Conservation (phyloP, 2,329 filamentous ascomycete genomes). For the Neocatenulostroma microsporum region DNA sequence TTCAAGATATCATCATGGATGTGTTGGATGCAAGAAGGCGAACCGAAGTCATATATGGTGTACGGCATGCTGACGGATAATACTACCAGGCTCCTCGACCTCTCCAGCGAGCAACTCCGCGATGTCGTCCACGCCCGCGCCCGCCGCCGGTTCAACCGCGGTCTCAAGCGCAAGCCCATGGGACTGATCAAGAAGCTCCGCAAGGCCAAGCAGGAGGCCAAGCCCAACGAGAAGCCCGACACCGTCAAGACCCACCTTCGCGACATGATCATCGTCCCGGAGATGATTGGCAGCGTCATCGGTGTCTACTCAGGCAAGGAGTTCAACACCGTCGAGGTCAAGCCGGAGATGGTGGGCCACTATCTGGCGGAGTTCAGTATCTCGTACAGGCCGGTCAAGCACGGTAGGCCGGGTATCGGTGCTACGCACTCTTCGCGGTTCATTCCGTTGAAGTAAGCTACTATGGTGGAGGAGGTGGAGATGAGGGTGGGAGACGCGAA, state of each 20-base stretch:
- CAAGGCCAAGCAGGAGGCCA: slow-evolving; percentile 97
- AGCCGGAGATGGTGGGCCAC: slow-evolving; percentile 99
- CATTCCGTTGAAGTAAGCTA: slow-evolving; percentile 97
- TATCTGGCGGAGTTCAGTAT: slow-evolving; percentile 99
- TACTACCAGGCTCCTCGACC: slow-evolving; percentile 98
- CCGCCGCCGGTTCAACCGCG: slow-evolving; percentile 98
- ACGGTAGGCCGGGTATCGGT: slow-evolving; percentile 99
- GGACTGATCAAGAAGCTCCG: slow-evolving; percentile 99
- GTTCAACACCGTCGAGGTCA: slow-evolving; percentile 99
- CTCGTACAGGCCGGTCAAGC: slow-evolving; percentile 99
- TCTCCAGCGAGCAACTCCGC: slow-evolving; percentile 95
- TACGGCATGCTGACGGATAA: too few relatives aligned
- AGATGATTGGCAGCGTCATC: slow-evolving; percentile 99
- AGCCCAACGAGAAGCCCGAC: slow-evolving; percentile 99
- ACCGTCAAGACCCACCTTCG: slow-evolving; percentile 98
- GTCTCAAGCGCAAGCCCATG: slow-evolving; percentile 99
- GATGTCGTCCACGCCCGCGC: slow-evolving; percentile 99
- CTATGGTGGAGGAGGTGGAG: neutral
- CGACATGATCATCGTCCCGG: slow-evolving; percentile 99
- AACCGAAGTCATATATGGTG: too few relatives aligned
- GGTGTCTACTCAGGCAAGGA: slow-evolving; percentile 99
- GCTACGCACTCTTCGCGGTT: slow-evolving; percentile 99
- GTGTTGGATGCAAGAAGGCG: too few relatives aligned
- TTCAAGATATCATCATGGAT: neutral
- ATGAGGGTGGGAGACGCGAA: neutral